Evolutionary conservation across 495 filamentous ascomycete genomes (phyloP), one percentile per base, ranked within the genome.

Genomic region (Aspergillus hancockii): DNA sequence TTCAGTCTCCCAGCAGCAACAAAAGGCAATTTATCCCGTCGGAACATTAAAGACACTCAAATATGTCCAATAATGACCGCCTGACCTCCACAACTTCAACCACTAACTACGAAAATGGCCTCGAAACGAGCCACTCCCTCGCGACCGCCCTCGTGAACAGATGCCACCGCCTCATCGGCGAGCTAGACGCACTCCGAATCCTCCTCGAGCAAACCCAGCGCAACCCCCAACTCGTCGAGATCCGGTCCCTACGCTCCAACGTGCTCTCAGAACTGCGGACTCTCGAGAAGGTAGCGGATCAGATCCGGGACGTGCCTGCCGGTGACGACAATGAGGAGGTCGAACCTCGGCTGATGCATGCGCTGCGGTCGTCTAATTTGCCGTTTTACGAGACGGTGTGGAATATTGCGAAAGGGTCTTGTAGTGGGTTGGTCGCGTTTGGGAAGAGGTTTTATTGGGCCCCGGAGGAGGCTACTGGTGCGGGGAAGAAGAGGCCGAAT

Each of bases 371-470:
- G 23, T 82, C 81, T 7, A 87, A 87, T 72, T 46, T 87, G 31
- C 77, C 80, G 0, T 86, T 84, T 57, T 84, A 83, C 58, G 69
- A 75, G 49, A 72, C 81, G 32, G 77, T 87, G 3, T 87, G 84
- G 84, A 66, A 65, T 8, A 75, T 82, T 55, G 79, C 80, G 46
- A 81, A 78, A 49, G 59, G 60, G 7, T 75, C 72, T 22, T 82
- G 78, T 63, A 60, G 59, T 34, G 75, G 79, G n/a, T 49, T 87
- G n/a, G 70, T 80, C 19, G 75, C 77, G 25, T 72, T 87, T 55
- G 68, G 77, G 50, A 83, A 80, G 61, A 68, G 81, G 31, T 85
- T 85, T 56, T 82, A 85, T 55, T 84, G 80, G 79, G 76, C 78
- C 45, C 65, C 25, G 31, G 64, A 49, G 50, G 31, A 4, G 34